Evolutionary conservation across 2,329 filamentous ascomycete species (phyloP).

Genomic region (Dactylellina leptospora): DNA sequence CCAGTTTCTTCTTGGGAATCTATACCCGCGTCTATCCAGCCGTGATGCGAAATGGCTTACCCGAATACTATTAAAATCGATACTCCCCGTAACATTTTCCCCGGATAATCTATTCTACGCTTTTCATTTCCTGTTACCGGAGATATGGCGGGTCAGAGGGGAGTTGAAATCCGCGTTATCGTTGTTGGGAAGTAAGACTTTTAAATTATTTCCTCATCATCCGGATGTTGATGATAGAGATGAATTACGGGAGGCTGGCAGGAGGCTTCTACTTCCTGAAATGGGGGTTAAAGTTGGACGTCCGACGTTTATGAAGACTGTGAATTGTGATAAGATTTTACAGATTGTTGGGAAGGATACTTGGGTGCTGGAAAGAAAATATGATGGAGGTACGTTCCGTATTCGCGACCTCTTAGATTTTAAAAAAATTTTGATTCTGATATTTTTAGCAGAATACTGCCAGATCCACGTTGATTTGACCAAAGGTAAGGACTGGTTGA

Average conservation of each 20-base stretch:
- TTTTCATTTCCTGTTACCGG: slow-evolving; percentile 56
- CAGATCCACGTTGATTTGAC: slow-evolving; percentile 81
- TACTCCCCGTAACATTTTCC: slow-evolving; percentile 50
- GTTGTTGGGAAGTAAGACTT: slow-evolving; percentile 36
- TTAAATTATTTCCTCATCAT: slow-evolving; percentile 44
- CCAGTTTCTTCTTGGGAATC: slow-evolving; percentile 45
- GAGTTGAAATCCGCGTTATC: slow-evolving; percentile 54
- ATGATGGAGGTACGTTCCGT: slow-evolving; percentile 54
- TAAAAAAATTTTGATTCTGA: not conserved
- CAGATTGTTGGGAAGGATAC: slow-evolving; percentile 26
- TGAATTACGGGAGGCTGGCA: slow-evolving; percentile 21
- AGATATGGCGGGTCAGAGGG: slow-evolving; percentile 54
- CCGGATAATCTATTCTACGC: slow-evolving; percentile 46
- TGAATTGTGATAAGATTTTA: slow-evolving; percentile 35
- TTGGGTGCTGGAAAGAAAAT: slow-evolving; percentile 57
- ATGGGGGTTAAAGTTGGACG: slow-evolving; percentile 56
- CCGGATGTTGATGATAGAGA: slow-evolving; percentile 33
- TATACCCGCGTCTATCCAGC: slow-evolving; percentile 54
- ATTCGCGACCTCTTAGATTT: not conserved
- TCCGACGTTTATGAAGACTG: slow-evolving; percentile 56
- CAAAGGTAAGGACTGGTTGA: slow-evolving; percentile 67
- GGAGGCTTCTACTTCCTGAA: slow-evolving; percentile 53
- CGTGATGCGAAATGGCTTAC: slow-evolving; percentile 57
- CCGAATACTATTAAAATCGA: slow-evolving; percentile 54
- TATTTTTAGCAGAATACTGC: slow-evolving; percentile 72